Percentiles rank a stretch among this genome's conserved stretches.
These are phyloP conservation scores for Suhomyces canberraensis DNA, from an alignment of 805 yeast species.

Conservation along the genomic window DNA sequence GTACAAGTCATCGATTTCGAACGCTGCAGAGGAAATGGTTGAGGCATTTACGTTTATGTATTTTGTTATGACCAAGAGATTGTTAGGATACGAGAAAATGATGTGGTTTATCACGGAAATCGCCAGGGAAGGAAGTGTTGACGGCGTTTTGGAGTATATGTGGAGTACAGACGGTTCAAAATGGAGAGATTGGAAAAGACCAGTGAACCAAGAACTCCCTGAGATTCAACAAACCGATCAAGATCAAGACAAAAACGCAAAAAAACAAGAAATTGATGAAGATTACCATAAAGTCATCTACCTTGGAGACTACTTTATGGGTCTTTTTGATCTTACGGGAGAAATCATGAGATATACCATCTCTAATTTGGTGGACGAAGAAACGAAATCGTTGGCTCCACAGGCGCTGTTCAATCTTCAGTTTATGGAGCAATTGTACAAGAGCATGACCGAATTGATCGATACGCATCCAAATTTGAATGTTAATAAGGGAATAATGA, in stretches of 20 bases:
- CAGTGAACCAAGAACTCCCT: not conserved
- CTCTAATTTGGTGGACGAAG: slow-evolving; percentile 16
- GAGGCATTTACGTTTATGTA: slow-evolving; percentile 25
- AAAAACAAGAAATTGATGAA: not conserved
- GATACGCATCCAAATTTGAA: slow-evolving; percentile 15
- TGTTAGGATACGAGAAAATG: slow-evolving; percentile 14
- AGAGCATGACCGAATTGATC: slow-evolving; percentile 10
- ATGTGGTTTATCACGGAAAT: slow-evolving; percentile 1
- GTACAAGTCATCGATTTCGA: slow-evolving; percentile 19
- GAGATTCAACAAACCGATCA: not conserved
- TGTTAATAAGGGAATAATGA: slow-evolving; percentile 17
- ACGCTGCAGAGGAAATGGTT: slow-evolving; percentile 25
- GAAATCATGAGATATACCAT: slow-evolving; percentile 41
- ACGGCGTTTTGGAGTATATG: not conserved
- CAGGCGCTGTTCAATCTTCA: slow-evolving; percentile 11
- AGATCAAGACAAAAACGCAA: no score
- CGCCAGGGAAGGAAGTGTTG: not conserved
- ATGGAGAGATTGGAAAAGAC: not conserved
- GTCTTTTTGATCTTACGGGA: slow-evolving; percentile 41
- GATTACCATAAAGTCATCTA: slow-evolving; percentile 8
- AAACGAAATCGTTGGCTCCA: slow-evolving; percentile 10
- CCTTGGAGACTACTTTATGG: slow-evolving; percentile 34
- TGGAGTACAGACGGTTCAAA: not conserved
- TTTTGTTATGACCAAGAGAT: slow-evolving; percentile 10
- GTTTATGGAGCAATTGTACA: slow-evolving; percentile 16